Percentiles rank a stretch among this genome's conserved stretches.
Conservation (phyloP, 768 basidiomycete genomes). For the Ramaria rubella region DNA sequence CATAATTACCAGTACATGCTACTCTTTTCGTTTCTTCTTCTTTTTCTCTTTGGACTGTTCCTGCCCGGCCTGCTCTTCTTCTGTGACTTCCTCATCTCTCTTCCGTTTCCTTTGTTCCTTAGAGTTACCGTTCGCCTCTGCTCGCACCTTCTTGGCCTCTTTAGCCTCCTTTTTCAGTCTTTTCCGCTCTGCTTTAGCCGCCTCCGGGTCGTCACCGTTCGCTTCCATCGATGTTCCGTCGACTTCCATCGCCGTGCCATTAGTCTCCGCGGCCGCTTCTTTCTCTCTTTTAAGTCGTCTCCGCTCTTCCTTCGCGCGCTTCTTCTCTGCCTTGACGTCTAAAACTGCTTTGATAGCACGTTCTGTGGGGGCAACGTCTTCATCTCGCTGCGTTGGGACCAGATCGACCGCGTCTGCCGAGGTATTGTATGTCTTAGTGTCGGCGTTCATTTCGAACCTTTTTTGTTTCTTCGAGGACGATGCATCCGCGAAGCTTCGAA, state of each 20-base stretch:
- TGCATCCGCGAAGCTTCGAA: conserved; percentile 54
- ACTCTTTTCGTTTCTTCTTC: conserved; percentile 8
- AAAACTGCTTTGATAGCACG: conserved; percentile 64
- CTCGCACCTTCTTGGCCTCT: conserved; percentile 1
- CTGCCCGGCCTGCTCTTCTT: conserved; percentile 11
- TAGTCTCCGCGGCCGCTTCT: not conserved
- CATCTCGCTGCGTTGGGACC: conserved; percentile 76
- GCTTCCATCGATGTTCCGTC: not conserved
- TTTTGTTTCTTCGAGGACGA: conserved; percentile 58
- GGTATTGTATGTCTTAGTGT: conserved; percentile 78
- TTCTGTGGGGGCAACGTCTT: conserved; percentile 44
- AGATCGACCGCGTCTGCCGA: conserved; percentile 78
- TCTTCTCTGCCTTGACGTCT: conserved; percentile 87
- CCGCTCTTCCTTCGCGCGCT: conserved; percentile 70
- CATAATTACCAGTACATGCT: not conserved
- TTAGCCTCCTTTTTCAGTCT: conserved; percentile 5
- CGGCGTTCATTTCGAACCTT: conserved; percentile 76
- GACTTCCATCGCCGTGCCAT: not conserved
- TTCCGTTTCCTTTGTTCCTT: conserved; percentile 12
- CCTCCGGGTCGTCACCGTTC: not conserved
- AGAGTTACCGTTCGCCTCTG: conserved; percentile 10
- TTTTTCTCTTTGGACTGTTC: conserved; percentile 11
- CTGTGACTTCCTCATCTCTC: conserved; percentile 11
- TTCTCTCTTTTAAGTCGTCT: conserved; percentile 20
- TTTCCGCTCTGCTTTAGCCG: not conserved